phyloP scores from a whole-genome alignment of 306 rosid genomes.

The Acmispon strigosus region DNA sequence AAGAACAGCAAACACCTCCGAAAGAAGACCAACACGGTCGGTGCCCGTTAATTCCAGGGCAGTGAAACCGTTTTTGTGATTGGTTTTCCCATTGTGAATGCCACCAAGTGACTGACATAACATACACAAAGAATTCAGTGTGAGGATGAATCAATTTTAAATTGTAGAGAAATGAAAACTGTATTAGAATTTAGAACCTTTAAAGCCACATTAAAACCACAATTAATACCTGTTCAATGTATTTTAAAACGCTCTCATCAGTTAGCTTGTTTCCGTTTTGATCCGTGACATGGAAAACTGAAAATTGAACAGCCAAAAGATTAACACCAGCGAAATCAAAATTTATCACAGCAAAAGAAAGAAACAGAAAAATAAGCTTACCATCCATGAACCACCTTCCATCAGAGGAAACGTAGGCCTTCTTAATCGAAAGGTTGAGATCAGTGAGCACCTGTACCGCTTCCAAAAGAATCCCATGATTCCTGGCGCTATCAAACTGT shows the following conservation, averaged over 20 bases:
- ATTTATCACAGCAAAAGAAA: not conserved
- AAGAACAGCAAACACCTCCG: constrained; percentile 83
- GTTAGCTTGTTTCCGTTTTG: constrained; percentile 75
- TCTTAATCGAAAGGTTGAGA: constrained; percentile 70
- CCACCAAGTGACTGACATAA: constrained; percentile 59
- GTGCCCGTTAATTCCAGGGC: constrained; percentile 81
- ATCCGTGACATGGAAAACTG: constrained; percentile 97
- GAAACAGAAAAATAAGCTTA: constrained; percentile 17
- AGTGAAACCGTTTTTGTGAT: constrained; percentile 44
- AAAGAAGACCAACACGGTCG: constrained; percentile 85
- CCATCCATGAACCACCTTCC: constrained; percentile 99
- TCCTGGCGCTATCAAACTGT: constrained; percentile 94
- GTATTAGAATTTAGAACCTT: not conserved
- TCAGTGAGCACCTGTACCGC: constrained; percentile 91
- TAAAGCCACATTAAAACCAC: not conserved
- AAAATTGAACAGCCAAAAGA: not conserved
- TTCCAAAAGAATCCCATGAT: constrained; percentile 79
- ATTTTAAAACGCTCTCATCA: constrained; percentile 68
- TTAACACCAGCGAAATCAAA: not conserved
- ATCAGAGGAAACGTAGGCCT: constrained; percentile 90
- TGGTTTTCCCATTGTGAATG: constrained; percentile 45
- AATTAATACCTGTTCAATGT: constrained; percentile 74
- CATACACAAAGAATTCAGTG: not conserved
- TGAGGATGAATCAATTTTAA: not conserved
- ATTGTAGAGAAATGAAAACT: not conserved